Base-by-base conservation (phyloP, 1,139 yeast genomes). In the Pichia sp. region DNA sequence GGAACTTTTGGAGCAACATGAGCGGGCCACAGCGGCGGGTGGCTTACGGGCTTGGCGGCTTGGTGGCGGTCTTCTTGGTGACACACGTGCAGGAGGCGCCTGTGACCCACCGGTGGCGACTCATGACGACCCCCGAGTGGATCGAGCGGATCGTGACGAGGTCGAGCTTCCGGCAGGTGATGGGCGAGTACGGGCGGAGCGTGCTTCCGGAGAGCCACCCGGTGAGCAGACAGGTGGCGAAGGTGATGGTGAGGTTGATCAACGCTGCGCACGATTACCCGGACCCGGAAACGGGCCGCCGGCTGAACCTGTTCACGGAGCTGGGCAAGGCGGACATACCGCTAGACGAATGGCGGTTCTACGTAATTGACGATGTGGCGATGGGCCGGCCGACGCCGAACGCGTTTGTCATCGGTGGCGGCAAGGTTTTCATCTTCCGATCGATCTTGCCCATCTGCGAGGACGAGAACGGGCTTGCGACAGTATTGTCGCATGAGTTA, bases 351-450 rank as follows among this genome's bases (percentile, higher is more conserved):
- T 93, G 99, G 99, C 75, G 81, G 61, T 82, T 93, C 42, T 91
- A 90, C 69, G 88, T 95, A 31, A 82, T 93, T 48, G 78, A 85
- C 60, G 88, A 86, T 63, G 84, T 85, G 6, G 71, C 76, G 17
- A 63, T 60, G 52, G 55, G 60, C 3, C 48, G 53, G 14, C 65
- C 64, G 34, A 88, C 97, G 4, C 98, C 99, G 2, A 93, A 93
- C 71, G 99, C 99, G 2, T 93, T 95, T 71, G 96, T 93, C 31
- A 75, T 93, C 52, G 98, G 98, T 27, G 93, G 95, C 57, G 99
- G 99, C 12, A 92, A 92, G 70, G 96, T 95, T 47, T 93, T 93
- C 71, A 90, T 93, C 20, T 89, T 89, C 65, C 78, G 86, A 50
- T 83, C 89, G 20, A 89, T 95, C 52, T 70, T 93, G 53, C 87